phyloP scores from a whole-genome alignment of 2,329 filamentous ascomycete species.

The Alternaria brassicicola region DNA sequence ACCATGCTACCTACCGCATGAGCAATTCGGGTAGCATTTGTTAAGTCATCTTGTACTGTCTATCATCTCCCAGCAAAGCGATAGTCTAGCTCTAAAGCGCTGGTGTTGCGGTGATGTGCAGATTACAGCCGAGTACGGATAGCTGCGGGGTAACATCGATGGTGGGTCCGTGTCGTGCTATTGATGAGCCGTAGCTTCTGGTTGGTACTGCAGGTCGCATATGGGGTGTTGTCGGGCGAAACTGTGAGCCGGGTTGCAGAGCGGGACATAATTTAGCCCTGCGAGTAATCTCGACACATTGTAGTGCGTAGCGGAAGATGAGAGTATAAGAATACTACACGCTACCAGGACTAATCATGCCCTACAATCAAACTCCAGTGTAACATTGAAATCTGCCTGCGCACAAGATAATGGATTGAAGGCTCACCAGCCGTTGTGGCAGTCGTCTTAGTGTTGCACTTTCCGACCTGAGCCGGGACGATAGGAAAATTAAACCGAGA shows the following conservation, averaged over 20 bases:
- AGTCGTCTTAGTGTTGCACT: neutral
- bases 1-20: slow-evolving; percentile 1
- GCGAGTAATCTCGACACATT: slow-evolving; percentile 5
- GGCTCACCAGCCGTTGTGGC: neutral
- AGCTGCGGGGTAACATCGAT: slow-evolving; percentile 21
- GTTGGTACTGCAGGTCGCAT: slow-evolving; percentile 1
- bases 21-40: neutral
- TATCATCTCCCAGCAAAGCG: slow-evolving; percentile 5
- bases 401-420: neutral
- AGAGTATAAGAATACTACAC: neutral
- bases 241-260: neutral
- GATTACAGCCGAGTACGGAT: slow-evolving; percentile 10
- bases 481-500: neutral
- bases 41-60: slow-evolving; percentile 1
- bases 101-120: slow-evolving; percentile 3
- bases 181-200: neutral
- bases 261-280: neutral
- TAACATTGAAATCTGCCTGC: neutral
- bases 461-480: neutral
- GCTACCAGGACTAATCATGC: neutral
- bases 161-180: slow-evolving; percentile 8
- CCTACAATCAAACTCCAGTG: neutral
- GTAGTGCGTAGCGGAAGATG: neutral
- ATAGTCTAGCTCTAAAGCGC: slow-evolving; percentile 1
- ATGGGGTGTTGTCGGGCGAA: slow-evolving; percentile 1